These are phyloP conservation scores for Phytophthora chlamydospora DNA, from an alignment of 352 stramenopile species.

Conservation along the genomic window DNA sequence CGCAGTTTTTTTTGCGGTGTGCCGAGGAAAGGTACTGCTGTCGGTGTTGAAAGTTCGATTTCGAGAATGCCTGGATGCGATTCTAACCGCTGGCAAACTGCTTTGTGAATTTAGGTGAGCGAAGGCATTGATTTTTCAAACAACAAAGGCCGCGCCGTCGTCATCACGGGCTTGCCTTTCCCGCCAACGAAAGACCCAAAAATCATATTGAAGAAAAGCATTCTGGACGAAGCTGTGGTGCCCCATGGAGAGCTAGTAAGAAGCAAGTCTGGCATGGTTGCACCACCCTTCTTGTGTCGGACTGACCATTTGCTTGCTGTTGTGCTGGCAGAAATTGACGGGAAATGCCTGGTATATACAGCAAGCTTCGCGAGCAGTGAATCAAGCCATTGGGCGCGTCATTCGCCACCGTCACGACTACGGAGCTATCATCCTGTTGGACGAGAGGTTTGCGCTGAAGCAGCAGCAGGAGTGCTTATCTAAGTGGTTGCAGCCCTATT, in stretches of 20 bases:
- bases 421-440: slow-evolving; percentile 97
- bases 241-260: slow-evolving; percentile 65
- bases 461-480: slow-evolving; percentile 93
- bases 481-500: slow-evolving; percentile 95
- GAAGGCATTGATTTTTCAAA: slow-evolving; percentile 99
- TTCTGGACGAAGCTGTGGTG: slow-evolving; percentile 89
- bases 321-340: slow-evolving; percentile 74
- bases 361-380: slow-evolving; percentile 97
- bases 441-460: slow-evolving; percentile 95
- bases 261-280: neutral
- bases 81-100: neutral
- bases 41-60: too few species aligned
- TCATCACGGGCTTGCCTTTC: slow-evolving; percentile 99
- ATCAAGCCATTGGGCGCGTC: slow-evolving; percentile 98
- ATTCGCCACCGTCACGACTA: slow-evolving; percentile 99
- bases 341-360: slow-evolving; percentile 99
- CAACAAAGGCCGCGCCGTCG: slow-evolving; percentile 96
- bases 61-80: too few species aligned
- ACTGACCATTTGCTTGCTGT: slow-evolving; percentile 6
- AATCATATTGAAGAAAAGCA: slow-evolving; percentile 97
- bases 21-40: slow-evolving; percentile 92
- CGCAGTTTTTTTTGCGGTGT: slow-evolving; percentile 98
- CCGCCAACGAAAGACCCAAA: slow-evolving; percentile 97
- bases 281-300: neutral
- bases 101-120: slow-evolving; percentile 77